Percentiles rank a stretch among this genome's conserved stretches.
Evolutionary conservation across 192 early-diverging fungal genomes (phyloP).

Genomic region (Coemansia sp.): DNA sequence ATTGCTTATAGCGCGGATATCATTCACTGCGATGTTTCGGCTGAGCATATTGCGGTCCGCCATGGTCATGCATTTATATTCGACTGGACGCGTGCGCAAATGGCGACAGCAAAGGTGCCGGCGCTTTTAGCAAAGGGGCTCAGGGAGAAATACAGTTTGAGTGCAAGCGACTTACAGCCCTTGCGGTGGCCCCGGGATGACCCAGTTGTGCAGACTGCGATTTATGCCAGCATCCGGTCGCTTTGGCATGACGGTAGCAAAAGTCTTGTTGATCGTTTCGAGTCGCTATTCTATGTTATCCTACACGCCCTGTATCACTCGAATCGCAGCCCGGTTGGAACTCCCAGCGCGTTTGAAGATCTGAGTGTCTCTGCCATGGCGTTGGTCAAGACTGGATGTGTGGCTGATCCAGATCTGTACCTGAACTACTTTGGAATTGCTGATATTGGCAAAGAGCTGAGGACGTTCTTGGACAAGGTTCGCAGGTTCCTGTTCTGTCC

Average conservation of each 20-base stretch:
- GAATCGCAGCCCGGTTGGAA: background rate
- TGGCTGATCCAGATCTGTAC: background rate
- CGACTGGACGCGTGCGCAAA: slow-evolving; percentile 25
- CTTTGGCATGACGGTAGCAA: background rate
- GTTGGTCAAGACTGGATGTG: background rate
- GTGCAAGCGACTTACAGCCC: background rate
- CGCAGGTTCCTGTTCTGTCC: background rate
- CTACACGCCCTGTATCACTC: background rate
- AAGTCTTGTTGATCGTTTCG: slow-evolving; percentile 11
- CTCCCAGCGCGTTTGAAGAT: background rate
- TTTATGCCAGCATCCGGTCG: slow-evolving; percentile 17
- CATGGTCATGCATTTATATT: background rate
- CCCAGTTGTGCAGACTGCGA: background rate
- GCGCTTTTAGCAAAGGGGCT: background rate
- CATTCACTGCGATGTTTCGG: slow-evolving; percentile 27
- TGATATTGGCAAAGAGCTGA: background rate
- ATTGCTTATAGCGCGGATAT: slow-evolving; percentile 10
- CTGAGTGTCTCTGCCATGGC: background rate
- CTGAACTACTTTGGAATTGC: background rate
- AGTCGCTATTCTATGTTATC: slow-evolving; percentile 28
- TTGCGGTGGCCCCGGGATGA: background rate
- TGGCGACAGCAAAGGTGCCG: background rate
- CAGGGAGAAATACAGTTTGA: background rate
- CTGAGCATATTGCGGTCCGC: slow-evolving; percentile 19
- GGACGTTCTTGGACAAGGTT: background rate